Percentiles rank a stretch among this genome's conserved stretches.
phyloP scores from a whole-genome alignment of 148 eudicot species.

The Drosera capensis region DNA sequence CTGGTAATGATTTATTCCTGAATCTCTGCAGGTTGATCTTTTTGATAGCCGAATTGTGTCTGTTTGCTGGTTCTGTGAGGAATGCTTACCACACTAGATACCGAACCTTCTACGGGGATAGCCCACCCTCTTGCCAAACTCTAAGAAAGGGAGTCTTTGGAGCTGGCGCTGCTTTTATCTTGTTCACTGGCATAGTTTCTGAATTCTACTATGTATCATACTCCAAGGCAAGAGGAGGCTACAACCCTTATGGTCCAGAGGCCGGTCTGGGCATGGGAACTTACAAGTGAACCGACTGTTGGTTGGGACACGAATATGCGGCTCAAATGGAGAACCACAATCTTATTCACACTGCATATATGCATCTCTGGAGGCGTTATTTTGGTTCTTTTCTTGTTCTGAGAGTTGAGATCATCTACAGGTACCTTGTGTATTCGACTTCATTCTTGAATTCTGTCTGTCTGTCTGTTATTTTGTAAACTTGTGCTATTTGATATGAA shows the following conservation, averaged over 20 bases:
- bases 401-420: too few species aligned
- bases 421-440: too few species aligned
- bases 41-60: constrained; percentile 33
- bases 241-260: constrained; percentile 35
- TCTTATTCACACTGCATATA: too few species aligned
- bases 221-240: constrained; percentile 15
- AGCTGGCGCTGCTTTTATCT: constrained; percentile 39
- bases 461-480: too few species aligned
- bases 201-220: constrained; percentile 30
- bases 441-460: too few species aligned
- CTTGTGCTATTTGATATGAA: too few species aligned
- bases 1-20: neutral
- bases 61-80: constrained; percentile 38
- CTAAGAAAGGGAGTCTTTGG: constrained; percentile 50
- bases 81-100: constrained; percentile 30
- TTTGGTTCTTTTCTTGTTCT: too few species aligned
- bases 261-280: constrained; percentile 30
- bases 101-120: neutral
- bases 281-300: constrained; percentile 19
- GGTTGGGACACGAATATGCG: too few species aligned
- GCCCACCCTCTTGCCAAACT: constrained; percentile 27
- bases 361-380: too few species aligned
- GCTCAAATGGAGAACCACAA: too few species aligned
- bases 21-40: constrained; percentile 27
- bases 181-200: constrained; percentile 29